Evolutionary conservation across 257 asterid genomes (phyloP), one percentile per base, ranked within the genome.

Genomic region (Asclepias syriaca): DNA sequence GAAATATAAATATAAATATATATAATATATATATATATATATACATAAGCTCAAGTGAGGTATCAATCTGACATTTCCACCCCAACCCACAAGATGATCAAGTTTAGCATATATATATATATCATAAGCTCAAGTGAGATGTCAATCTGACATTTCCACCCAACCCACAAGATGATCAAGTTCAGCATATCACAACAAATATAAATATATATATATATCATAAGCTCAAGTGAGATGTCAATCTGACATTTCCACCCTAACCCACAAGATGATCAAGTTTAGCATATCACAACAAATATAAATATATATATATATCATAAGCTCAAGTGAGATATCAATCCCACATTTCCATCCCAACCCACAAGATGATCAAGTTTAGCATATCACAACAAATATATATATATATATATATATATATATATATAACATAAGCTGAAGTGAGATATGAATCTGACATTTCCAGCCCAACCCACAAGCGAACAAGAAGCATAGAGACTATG

Each of bases 401-500:
- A 15, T 32, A 3, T 21, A 24, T 19, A 24, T 65, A 4, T 40
- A 73, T 60, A 70, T 40, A 24, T 24, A 24, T 24, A 24, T 24
- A 24, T 24, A 24, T 24, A 24, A 0, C 56, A 69, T 6, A 53
- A 37, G 65, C 65, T 9, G n/a, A 53, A 13, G 32, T 39, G 21
- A 53, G 34, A 12, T 45, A 27, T 8, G 15, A 46, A 64, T 37
- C 16, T 18, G 50, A 37, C 68, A 48, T 22, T 54, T n/a, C 48
- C 12, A 29, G 24, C 27, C 29, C 16, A 18, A 22, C 43, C 53
- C 43, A n/a, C 46, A 15, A 3, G 37, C 19, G 19, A 49, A 5
- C 34, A 10, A 70, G 39, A 34, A 21, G 32, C 58, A 56, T 45
- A 53, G 46, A 70, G 84, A 77, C 70, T 51, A 61, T 48, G 56